Evolutionary conservation across 2,329 filamentous ascomycete species (phyloP), one percentile per base, ranked within the genome.

Genomic region (Alternaria metachromatica): DNA sequence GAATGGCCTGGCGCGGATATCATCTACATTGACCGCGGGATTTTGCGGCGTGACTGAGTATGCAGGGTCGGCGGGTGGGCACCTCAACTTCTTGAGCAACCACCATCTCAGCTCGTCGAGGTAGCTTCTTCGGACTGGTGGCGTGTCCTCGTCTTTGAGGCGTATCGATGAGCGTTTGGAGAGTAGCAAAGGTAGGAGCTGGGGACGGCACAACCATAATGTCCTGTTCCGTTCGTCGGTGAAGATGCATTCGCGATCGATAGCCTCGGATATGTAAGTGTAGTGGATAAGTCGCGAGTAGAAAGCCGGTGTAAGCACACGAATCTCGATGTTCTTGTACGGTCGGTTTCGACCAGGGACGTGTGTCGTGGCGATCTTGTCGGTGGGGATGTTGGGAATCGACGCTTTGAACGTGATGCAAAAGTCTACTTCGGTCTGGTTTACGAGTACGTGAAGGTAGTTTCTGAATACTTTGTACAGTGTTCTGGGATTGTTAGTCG

Each of bases 261-360:
- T 80, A 1, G 87, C 88, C 68, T 90, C 87, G 18, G 87, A 83
- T 21, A 87, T 86, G 71, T 90, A 84, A 0, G 86, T 82, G 72
- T 92, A 91, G 66, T 87, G 84, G 1, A 89, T 83, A 51, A 92
- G 88, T 26, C 89, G 85, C 12, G 86, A 84, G 80, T 93, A 93
- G 72, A 93, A 93, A 0, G 81, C 82, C 1, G 90, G 90, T 0
- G 88, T 90, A 20, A 90, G 76, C 5, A 92, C 81, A 57, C 84
- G 85, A 51, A 92, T 80, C 46, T 87, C 85, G 6, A 91, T 55
- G 1, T 83, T 76, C 21, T 83, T 78, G 3, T 64, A 63, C 3
- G 57, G 43, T 3, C 63, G 55, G 12, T 59, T 49, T 5, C 30
- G 62, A 5, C 57, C 67, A 3, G 26, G 57, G 18, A 49, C 48